phyloP scores from a whole-genome alignment of 495 filamentous ascomycete species.

The Cercophora newfieldiana region DNA sequence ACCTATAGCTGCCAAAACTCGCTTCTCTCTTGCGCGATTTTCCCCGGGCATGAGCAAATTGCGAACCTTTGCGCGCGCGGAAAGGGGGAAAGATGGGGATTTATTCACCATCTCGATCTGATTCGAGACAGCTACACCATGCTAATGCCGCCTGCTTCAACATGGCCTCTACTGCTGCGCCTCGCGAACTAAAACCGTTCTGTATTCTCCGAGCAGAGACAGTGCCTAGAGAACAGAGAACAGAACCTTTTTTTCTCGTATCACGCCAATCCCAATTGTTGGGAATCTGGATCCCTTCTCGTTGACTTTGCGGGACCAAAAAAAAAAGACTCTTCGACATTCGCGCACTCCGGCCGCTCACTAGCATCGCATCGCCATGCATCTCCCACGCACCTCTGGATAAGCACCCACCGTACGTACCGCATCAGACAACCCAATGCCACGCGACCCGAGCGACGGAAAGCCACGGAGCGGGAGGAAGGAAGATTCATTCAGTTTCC shows the following conservation, averaged over 20 bases:
- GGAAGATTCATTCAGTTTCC: not conserved
- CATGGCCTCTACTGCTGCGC: not conserved
- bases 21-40: slow-evolving; percentile 1
- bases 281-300: not conserved
- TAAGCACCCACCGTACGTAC: not conserved
- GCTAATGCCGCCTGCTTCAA: not conserved
- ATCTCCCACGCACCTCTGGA: not conserved
- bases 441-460: not conserved
- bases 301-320: not conserved
- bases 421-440: not conserved
- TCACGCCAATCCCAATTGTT: not conserved
- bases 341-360: not conserved
- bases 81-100: not conserved
- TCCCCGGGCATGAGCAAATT: slow-evolving; percentile 6
- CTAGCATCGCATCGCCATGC: not conserved
- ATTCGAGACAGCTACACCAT: slow-evolving; percentile 2
- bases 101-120: slow-evolving; percentile 6
- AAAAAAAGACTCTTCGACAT: not conserved
- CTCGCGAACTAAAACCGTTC: not conserved
- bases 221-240: no score
- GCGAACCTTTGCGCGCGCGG: not conserved
- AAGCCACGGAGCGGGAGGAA: not conserved
- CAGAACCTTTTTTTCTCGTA: not conserved
- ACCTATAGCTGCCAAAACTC: not conserved
- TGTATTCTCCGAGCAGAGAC: slow-evolving; percentile 1